phyloP scores from a whole-genome alignment of 1,284 basidiomycete genomes.

The Sphagnurus paluster region DNA sequence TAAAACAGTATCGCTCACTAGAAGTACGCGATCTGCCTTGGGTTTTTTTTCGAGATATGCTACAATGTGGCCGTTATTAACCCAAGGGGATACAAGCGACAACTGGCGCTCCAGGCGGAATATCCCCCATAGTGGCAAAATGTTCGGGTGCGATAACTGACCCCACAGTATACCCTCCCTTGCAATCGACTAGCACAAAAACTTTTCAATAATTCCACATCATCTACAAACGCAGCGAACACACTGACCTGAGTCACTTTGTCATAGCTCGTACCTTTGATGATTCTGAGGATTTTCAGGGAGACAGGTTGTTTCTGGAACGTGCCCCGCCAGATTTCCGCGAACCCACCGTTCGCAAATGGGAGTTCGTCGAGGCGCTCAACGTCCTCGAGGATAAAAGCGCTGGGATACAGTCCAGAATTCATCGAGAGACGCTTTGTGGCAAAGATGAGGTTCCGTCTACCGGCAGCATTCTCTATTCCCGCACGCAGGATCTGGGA shows the following conservation, averaged over 20 bases:
- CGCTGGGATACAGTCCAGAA: too few species aligned
- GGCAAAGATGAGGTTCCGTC: too few species aligned
- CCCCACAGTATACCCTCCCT: slow-evolving; percentile 24
- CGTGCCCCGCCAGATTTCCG: slow-evolving; percentile 14
- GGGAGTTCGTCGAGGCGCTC: too few species aligned
- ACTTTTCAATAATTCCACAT: too few species aligned
- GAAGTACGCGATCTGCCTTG: slow-evolving; percentile 8
- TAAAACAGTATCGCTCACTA: slow-evolving; percentile 14
- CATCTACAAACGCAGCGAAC: too few species aligned
- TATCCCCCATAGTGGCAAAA: slow-evolving; percentile 25
- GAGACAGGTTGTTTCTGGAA: slow-evolving; percentile 11
- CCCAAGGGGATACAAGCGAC: slow-evolving; percentile 25
- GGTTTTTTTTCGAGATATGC: slow-evolving; percentile 16
- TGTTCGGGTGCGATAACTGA: slow-evolving; percentile 23
- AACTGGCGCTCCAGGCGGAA: slow-evolving; percentile 6
- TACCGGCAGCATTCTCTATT: too few species aligned
- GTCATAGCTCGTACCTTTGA: slow-evolving; percentile 11
- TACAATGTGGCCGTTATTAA: slow-evolving; percentile 22
- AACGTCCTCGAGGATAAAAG: too few species aligned
- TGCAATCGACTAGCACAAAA: slow-evolving; percentile 14
- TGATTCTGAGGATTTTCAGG: slow-evolving; percentile 17
- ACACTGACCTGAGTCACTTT: slow-evolving; percentile 8
- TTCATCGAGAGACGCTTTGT: too few species aligned
- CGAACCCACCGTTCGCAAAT: slow-evolving; percentile 15
- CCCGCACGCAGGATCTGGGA: too few species aligned